These are phyloP conservation scores for Wakefieldia striispora DNA, from an alignment of 768 basidiomycete species.

Conservation along the genomic window DNA sequence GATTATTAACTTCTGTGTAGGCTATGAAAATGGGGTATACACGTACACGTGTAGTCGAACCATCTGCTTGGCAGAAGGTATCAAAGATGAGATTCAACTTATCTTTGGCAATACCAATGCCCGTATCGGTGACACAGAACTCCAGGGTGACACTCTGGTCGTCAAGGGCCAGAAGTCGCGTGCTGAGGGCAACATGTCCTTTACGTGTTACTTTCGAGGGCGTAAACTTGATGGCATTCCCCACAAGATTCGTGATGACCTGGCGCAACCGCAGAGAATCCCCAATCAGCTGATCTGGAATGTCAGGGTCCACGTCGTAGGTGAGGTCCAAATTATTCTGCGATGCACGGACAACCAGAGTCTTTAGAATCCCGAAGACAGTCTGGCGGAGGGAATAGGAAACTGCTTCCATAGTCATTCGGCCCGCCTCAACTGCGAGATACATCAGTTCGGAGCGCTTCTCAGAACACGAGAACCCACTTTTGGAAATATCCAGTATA, in stretches of 20 bases:
- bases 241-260: slow-evolving; percentile 93
- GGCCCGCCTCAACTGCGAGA: slow-evolving; percentile 87
- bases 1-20: slow-evolving; percentile 15
- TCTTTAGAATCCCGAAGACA: slow-evolving; percentile 97
- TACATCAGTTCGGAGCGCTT: slow-evolving; percentile 2
- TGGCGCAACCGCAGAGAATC: slow-evolving; percentile 93
- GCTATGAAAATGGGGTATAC: slow-evolving; percentile 1
- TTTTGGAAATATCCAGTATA: slow-evolving; percentile 99
- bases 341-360: slow-evolving; percentile 93
- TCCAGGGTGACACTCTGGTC: slow-evolving; percentile 87
- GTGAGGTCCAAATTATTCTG: slow-evolving; percentile 96
- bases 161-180: slow-evolving; percentile 72
- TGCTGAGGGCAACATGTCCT: slow-evolving; percentile 90
- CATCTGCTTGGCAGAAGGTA: slow-evolving; percentile 98
- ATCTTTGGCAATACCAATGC: slow-evolving; percentile 98
- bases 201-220: slow-evolving; percentile 73
- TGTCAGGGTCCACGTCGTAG: slow-evolving; percentile 92
- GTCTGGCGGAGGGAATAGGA: slow-evolving; percentile 96
- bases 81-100: slow-evolving; percentile 98
- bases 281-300: slow-evolving; percentile 95
- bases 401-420: slow-evolving; percentile 99
- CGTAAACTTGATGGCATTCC: slow-evolving; percentile 97
- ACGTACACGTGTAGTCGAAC: slow-evolving; percentile 89
- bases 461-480: slow-evolving; percentile 48
- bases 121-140: slow-evolving; percentile 97